Base-by-base conservation (phyloP, 495 filamentous ascomycete species). In the Penicillium fimorum region DNA sequence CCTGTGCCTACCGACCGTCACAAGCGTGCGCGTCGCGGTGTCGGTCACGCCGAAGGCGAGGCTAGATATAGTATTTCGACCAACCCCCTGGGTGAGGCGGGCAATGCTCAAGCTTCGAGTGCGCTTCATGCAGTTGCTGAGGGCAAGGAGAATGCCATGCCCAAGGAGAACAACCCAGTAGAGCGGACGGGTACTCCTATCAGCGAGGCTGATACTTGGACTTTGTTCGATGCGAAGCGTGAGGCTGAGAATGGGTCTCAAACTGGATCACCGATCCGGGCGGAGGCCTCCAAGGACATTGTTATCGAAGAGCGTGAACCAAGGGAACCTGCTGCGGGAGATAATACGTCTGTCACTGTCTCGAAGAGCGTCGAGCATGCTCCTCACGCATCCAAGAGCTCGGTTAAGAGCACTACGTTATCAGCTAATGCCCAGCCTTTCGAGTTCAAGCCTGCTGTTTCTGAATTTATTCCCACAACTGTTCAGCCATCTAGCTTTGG, bases 351-450 rank as follows among this genome's bases (percentile, higher is more conserved):
- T 13, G 24, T 38, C 12, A 47, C 42, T 3, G 57, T 47, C 22
- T n/a, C 24, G 7, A 59, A 55, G 29, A 15, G 10, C 40, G 22
- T 53, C 5, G 35, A 55, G 2, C 63, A 72, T 62, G 60, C 60
- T 35, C 42, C 55, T 50, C 59, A 66, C 33, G 55, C 57, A 27
- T 61, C 68, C 27, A 67, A 70, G 42, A 63, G 59, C 33, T 56
- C 58, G 13, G 15, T 47, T 25, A 74, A 70, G 50, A 67, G 51
- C 41, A 57, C 65, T 8, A 53, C 60, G 13, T 76, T 92, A 24
- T 90, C 87, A 35, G 83, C 88, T 30, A 78, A 82, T 1, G 87
- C 88, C 2, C 83, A 80, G 64, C 76, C 85, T 5, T 92, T 91
- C 62, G 79, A 80, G 72, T 77, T 87, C 79, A 73, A 81, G 71